phyloP scores from a whole-genome alignment of 805 yeast species.

The Candida nonsorbophila region DNA sequence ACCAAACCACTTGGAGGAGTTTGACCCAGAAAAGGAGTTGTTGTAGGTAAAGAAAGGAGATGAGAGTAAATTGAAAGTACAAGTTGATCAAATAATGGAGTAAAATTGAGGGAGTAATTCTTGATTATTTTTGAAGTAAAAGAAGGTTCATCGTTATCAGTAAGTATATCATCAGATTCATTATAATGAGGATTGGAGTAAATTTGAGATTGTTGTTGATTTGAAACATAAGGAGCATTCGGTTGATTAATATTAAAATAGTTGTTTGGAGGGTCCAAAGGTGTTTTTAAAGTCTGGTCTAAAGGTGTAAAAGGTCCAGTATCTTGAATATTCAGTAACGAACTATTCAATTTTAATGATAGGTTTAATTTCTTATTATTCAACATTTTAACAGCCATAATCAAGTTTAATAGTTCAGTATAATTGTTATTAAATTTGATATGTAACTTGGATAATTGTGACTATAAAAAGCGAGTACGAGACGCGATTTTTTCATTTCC shows the following conservation, averaged over 20 bases:
- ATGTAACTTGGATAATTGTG: no score
- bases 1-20: constrained; percentile 42
- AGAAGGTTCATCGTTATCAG: constrained; percentile 31
- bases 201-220: constrained; percentile 8
- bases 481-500: no score
- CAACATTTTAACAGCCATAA: no score
- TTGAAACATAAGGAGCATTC: not conserved
- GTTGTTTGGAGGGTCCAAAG: constrained; percentile 26
- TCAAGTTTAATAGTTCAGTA: no score
- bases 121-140: constrained; percentile 14
- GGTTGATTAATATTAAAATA: constrained; percentile 3
- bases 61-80: constrained; percentile 29
- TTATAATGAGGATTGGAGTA: constrained; percentile 29
- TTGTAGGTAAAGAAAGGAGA: constrained; percentile 35
- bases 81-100: constrained; percentile 30
- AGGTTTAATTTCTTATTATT: constrained; percentile 26
- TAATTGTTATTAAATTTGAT: no score
- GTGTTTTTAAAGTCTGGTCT: constrained; percentile 38
- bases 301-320: constrained; percentile 39
- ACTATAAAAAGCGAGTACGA: no score
- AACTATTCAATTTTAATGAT: constrained; percentile 28
- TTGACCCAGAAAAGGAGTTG: constrained; percentile 39
- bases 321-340: constrained; percentile 16
- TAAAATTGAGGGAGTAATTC: constrained; percentile 30
- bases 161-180: constrained; percentile 38